These are phyloP conservation scores for Helotiales sp. DNA, from an alignment of 2,329 filamentous ascomycete genomes.

Conservation along the genomic window DNA sequence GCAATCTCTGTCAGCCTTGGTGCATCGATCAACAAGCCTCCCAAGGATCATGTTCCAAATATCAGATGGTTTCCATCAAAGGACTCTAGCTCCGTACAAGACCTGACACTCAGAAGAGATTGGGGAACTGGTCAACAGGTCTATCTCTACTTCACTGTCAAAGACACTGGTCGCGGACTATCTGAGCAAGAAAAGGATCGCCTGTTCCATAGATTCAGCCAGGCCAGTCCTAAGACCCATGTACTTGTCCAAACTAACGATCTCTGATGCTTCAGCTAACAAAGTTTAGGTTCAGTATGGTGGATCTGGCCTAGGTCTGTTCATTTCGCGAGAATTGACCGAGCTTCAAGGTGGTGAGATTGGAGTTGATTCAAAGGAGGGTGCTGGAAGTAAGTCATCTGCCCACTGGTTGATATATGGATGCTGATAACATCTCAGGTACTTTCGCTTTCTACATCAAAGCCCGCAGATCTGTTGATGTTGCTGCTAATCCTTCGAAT, in stretches of 20 bases:
- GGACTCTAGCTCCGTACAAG: constrained; percentile 26
- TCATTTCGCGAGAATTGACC: constrained; percentile 66
- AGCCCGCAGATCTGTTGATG: constrained; percentile 41
- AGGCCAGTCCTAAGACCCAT: constrained; percentile 56
- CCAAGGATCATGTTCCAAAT: constrained; percentile 29
- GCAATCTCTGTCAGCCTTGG: constrained; percentile 57
- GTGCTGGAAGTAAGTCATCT: constrained; percentile 54
- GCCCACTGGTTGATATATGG: not conserved
- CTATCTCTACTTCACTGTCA: constrained; percentile 58
- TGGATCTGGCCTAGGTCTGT: constrained; percentile 66
- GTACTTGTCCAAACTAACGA: constrained; percentile 36
- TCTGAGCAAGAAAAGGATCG: constrained; percentile 65
- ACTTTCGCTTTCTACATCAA: constrained; percentile 67
- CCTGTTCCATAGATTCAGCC: constrained; percentile 70
- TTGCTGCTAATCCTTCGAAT: not conserved
- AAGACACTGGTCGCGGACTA: constrained; percentile 69
- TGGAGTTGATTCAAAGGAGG: constrained; percentile 62
- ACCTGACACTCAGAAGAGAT: constrained; percentile 32
- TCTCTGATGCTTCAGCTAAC: not conserved
- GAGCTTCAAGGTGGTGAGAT: constrained; percentile 70
- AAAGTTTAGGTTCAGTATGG: constrained; percentile 59
- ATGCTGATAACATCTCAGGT: constrained; percentile 13
- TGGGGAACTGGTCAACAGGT: constrained; percentile 45
- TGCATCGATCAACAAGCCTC: constrained; percentile 40
- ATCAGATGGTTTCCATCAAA: constrained; percentile 45